Conservation (phyloP, 805 yeast genomes). For the Pichia nakasei region DNA sequence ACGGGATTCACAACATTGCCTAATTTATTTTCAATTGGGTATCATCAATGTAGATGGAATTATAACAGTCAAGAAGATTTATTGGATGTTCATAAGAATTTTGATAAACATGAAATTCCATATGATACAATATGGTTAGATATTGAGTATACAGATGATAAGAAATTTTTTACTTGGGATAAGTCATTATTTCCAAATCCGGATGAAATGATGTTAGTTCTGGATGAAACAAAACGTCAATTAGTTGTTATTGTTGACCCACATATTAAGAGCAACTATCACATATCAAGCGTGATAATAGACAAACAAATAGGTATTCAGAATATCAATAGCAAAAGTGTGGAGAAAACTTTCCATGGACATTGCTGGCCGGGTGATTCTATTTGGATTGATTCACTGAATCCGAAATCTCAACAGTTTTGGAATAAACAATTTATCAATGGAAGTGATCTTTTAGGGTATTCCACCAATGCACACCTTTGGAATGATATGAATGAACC, state of each 20-base stretch:
- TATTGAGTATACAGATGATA: conserved; percentile 80
- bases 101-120: conserved; percentile 72
- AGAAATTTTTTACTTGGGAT: conserved; percentile 91
- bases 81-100: conserved; percentile 52
- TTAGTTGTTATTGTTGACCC: conserved; percentile 87
- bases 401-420: conserved; percentile 46
- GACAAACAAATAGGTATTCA: conserved; percentile 40
- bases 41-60: conserved; percentile 98
- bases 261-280: conserved; percentile 68
- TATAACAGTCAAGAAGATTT: conserved; percentile 86
- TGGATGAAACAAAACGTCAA: conserved; percentile 69
- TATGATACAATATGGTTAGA: conserved; percentile 93
- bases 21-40: conserved; percentile 69
- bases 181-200: conserved; percentile 67
- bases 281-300: conserved; percentile 46
- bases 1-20: conserved; percentile 76
- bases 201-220: conserved; percentile 49
- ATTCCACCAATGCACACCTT: conserved; percentile 58
- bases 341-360: conserved; percentile 51
- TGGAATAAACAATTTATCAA: conserved; percentile 51
- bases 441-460: conserved; percentile 37
- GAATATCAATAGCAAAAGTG: conserved; percentile 35
- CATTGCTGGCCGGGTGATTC: conserved; percentile 99
- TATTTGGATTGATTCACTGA: conserved; percentile 82
- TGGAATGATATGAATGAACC: conserved; percentile 99